phyloP scores from a whole-genome alignment of 2,329 filamentous ascomycete genomes.

The Plenodomus tracheiphilus region DNA sequence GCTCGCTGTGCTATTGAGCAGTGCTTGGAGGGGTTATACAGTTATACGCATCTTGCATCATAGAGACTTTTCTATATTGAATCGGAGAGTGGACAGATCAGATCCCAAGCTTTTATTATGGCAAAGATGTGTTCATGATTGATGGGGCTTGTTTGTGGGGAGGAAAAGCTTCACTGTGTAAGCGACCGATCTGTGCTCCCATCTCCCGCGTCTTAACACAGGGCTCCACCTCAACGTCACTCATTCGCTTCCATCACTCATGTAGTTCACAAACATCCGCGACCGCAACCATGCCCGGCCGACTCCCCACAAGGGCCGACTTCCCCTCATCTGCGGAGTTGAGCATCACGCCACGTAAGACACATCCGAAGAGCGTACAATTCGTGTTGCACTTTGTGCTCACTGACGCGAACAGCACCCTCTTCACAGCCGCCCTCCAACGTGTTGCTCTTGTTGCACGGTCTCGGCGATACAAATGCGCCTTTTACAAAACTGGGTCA shows the following conservation, averaged over 20 bases:
- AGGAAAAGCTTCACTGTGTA: constrained; percentile 13
- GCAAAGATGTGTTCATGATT: no score
- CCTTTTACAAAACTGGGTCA: constrained; percentile 71
- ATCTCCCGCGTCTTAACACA: no score
- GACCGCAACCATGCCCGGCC: constrained; percentile 43
- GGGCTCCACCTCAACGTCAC: constrained; percentile 15
- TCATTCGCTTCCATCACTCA: constrained; percentile 2
- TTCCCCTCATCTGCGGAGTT: constrained; percentile 48
- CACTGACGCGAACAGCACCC: constrained; percentile 39
- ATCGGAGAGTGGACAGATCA: no score
- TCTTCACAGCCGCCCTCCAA: constrained; percentile 65
- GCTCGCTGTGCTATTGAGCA: neutral
- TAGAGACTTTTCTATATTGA: neutral
- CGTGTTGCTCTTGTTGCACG: constrained; percentile 80
- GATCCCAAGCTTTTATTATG: no score
- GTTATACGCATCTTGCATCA: neutral
- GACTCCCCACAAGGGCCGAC: constrained; percentile 49
- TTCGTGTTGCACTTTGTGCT: neutral
- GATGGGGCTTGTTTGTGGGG: no score
- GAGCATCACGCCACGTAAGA: constrained; percentile 52
- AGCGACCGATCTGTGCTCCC: constrained; percentile 16
- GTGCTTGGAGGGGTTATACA: neutral
- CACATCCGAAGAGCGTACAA: neutral
- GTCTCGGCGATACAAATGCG: constrained; percentile 74
- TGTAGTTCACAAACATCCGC: neutral